Evolutionary conservation across 1,284 basidiomycete genomes (phyloP), one percentile per base, ranked within the genome.

Genomic region (Cryptococcus wingfieldii): DNA sequence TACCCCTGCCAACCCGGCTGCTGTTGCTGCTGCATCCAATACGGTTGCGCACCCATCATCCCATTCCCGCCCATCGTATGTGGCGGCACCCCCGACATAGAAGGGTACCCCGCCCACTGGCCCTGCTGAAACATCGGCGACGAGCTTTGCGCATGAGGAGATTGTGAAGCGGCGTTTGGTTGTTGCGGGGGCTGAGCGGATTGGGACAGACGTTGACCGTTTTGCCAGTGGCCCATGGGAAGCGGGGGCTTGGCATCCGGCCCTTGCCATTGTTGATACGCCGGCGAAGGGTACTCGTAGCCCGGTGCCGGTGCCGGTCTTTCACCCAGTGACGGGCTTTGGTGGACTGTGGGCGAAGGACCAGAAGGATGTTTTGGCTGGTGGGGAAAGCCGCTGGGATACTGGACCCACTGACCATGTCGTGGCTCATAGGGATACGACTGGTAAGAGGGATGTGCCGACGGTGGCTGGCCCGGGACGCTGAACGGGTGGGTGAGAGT

Each of bases 361-460:
- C 31, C 31, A 34, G 31, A 34, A 10, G 31, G 7, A 10, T 34
- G 31, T 34, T 5, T 18, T 13, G 14, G 14, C 42, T 44, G 42
- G 7, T 44, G 42, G n/a, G 7, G 14, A 23, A 23, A 23, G 23
- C 23, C 23, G 41, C 19, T 8, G n/a, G 16, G 41, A 13, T 42
- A 23, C 41, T 42, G 41, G 1, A 5, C 7, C 42, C 25, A 25
- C 3, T 23, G 23, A 19, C 25, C 18, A 7, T 44, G 42, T 18
- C 7, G 12, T 10, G 18, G 42, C 14, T 64, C 54, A 47, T 68
- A 62, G n/a, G 41, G 41, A 50, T 66, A 62, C 39, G 63, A 47
- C 34, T 60, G 46, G 43, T 68, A 67, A 14, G 54, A 66, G 1
- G 63, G 62, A 31, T 65, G 67, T 18, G 67, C 67, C 16, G 65